Evolutionary conservation across 2,329 filamentous ascomycete species (phyloP), one percentile per base, ranked within the genome.

Genomic region (Fusarium pininemorale): DNA sequence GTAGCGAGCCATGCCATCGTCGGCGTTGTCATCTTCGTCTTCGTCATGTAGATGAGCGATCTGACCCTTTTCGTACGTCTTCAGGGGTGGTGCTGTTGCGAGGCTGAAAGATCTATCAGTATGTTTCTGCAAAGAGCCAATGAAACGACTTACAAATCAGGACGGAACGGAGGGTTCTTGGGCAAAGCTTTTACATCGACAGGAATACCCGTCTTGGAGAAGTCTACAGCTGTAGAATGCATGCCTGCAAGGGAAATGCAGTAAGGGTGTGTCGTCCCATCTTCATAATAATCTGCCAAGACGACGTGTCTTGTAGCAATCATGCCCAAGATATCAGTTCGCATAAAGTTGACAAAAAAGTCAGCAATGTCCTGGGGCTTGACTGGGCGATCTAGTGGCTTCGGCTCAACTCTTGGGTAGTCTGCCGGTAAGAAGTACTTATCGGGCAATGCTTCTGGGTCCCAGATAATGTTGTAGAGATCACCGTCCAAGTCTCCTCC

Each of bases 401-500:
- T 69, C 0, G 92, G 89, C 0, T 74, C 22, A 1, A 89, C 85
- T 3, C 89, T 86, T 7, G 90, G 87, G 75, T 97, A 97, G 71
- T 94, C 90, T 0, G 94, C 94, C 0, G 94, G 89, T 2, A 7
- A 0, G n/a, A 85, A 89, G 0, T 82, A 84, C 0, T 20, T 28
- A 16, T 74, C 45, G 0, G 88, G 85, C 4, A 87, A 80, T 0
- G 90, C 85, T 0, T 80, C 78, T 0, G 81, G 75, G 74, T 97
- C 94, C 86, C 89, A 96, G 54, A 97, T 93, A 56, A 97, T 83
- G 72, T 94, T 92, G 81, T 93, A 97, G 0, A 94, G 83, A 79
- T 98, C 95, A 0, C 94, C 94, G 73, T 96, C 94, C 0, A 97
- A 86, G 80, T 97, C 94, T 0, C 94, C 94, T 3, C 94, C 94